Base-by-base conservation (phyloP, 805 yeast species). In the Candida tammaniensis region DNA sequence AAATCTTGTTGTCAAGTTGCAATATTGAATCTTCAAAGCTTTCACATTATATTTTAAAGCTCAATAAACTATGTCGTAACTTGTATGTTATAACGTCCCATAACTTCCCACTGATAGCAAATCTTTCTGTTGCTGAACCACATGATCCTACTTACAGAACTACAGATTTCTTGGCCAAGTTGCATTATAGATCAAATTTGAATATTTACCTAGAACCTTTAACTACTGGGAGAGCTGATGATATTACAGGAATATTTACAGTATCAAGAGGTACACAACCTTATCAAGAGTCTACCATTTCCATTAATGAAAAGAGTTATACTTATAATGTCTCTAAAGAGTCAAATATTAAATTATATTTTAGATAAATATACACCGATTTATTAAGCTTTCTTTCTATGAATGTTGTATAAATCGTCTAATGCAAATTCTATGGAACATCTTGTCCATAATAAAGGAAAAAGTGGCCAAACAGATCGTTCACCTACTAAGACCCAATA, bases 401-500 rank as follows among this genome's bases (percentile, higher is more conserved):
- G 71, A 27, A 62, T 51, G 44, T 66, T 74, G 54, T 75, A 85
- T 49, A 76, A 73, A 55, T 82, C 86, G 54, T 89, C 96, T 36
- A 91, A 66, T 17, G 88, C 83, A 59, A 83, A 86, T 64, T 91
- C 98, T 35, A 91, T 83, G 1, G 89, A 79, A 49, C 96, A 86
- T 30, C 98, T 68, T 1, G 95, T 83, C 78, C 88, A 81, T 19
- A 93, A 67, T 23, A 88, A 64, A 0, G 96, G 86, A 41, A 86
- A 68, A 33, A 86, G 74, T 1, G 96, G 95, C 98, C 98, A 93
- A 1, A 88, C 87, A 27, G 95, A 83, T 43, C 83, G 69, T 56
- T 91, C 97, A 4, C 98, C 98, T 20, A 89, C 86, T 33, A 74
- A 64, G 10, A 88, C 78, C 95, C 97, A 91, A 52, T 87, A 86